phyloP scores from a whole-genome alignment of 768 basidiomycete genomes.

The Leccinum olivaceopallidum region DNA sequence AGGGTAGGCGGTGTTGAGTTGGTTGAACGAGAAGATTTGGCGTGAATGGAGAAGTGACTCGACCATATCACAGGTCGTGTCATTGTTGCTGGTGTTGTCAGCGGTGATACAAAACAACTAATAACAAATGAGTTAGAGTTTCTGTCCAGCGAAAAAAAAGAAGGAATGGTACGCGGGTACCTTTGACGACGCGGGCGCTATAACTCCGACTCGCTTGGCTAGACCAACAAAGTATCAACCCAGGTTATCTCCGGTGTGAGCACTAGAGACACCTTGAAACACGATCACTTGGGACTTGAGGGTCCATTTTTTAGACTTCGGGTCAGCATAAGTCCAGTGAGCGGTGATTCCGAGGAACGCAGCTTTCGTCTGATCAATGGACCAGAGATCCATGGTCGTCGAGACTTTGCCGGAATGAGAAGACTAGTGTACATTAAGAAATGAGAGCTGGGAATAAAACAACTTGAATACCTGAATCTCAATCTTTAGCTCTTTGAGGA shows the following conservation, averaged over 20 bases:
- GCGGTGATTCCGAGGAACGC: background rate
- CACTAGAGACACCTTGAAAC: background rate
- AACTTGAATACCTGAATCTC: background rate
- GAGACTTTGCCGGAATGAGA: background rate
- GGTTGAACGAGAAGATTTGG: too few relatives aligned
- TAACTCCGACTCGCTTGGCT: background rate
- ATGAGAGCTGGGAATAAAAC: too few relatives aligned
- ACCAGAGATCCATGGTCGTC: too few relatives aligned
- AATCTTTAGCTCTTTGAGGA: background rate
- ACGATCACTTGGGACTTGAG: background rate
- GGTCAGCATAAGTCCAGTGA: background rate
- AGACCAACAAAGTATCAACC: background rate
- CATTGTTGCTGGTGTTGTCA: too few relatives aligned
- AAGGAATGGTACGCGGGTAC: too few relatives aligned
- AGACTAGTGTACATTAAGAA: background rate
- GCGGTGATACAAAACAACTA: too few relatives aligned
- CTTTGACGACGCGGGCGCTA: background rate
- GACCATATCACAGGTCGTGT: too few relatives aligned
- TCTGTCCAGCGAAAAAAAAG: too few relatives aligned
- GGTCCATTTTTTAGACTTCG: background rate
- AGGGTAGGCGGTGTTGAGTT: too few relatives aligned
- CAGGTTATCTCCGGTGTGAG: background rate
- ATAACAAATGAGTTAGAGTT: too few relatives aligned
- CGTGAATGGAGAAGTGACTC: too few relatives aligned
- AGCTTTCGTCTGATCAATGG: too few relatives aligned